phyloP scores from a whole-genome alignment of 208 protist species.

The Acanthamoeba polyphaga region DNA sequence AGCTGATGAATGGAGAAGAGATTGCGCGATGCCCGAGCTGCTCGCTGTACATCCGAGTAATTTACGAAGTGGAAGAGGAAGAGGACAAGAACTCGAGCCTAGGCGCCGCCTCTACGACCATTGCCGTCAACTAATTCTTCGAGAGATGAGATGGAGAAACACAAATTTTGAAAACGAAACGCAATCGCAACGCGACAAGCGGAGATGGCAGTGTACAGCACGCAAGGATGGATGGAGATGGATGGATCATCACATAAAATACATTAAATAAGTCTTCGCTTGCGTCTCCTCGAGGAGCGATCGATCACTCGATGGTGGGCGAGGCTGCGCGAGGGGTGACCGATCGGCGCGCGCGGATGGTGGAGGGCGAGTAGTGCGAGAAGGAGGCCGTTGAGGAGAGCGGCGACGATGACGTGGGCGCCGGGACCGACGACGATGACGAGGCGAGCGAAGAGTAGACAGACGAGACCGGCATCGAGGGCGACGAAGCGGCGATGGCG shows the following conservation, averaged over 20 bases:
- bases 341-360: not conserved
- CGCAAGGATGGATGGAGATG: not conserved
- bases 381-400: not conserved
- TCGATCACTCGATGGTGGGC: not conserved
- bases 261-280: not conserved
- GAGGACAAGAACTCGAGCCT: not conserved
- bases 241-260: not conserved
- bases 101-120: not conserved
- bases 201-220: not conserved
- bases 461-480: not conserved
- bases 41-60: slow-evolving; percentile 90
- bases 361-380: not conserved
- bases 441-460: not conserved
- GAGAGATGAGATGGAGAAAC: not conserved
- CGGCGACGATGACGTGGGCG: not conserved
- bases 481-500: not conserved
- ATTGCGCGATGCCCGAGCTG: slow-evolving; percentile 91
- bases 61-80: slow-evolving; percentile 84
- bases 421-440: not conserved
- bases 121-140: slow-evolving; percentile 20
- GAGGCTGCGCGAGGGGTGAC: not conserved
- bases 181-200: not conserved
- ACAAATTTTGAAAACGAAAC: not conserved
- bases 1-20: slow-evolving; percentile 90
- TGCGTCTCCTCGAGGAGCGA: not conserved